phyloP scores from a whole-genome alignment of 495 filamentous ascomycete species.

The Umbilicaria muhlenbergii region DNA sequence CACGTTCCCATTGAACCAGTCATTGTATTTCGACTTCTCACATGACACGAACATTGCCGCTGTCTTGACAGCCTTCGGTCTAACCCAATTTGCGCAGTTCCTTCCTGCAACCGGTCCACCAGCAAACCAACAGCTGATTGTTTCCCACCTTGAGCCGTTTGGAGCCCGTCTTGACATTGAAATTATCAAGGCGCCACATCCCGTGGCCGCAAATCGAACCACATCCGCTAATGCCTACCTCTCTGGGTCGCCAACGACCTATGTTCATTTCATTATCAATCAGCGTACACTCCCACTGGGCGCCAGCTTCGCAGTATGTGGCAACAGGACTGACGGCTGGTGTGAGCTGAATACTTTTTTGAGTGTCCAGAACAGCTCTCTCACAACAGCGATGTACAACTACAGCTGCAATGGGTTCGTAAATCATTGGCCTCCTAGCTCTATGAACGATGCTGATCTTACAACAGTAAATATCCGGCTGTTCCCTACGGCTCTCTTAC shows the following conservation, averaged over 20 bases:
- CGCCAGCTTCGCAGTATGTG: constrained; percentile 38
- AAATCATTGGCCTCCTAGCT: background rate
- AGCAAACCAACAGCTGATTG: constrained; percentile 31
- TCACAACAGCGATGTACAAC: constrained; percentile 31
- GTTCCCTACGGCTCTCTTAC: constrained; percentile 26
- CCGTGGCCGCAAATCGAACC: constrained; percentile 28
- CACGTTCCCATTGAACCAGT: constrained; percentile 35
- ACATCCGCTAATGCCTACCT: constrained; percentile 8
- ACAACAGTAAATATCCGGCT: constrained; percentile 17
- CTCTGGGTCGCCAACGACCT: constrained; percentile 29
- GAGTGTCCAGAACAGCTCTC: constrained; percentile 27
- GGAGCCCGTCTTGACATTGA: constrained; percentile 48
- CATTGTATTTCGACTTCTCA: constrained; percentile 30
- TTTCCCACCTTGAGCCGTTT: constrained; percentile 43
- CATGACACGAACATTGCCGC: constrained; percentile 26
- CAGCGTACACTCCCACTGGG: constrained; percentile 46
- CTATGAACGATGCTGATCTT: background rate
- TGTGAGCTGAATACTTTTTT: constrained; percentile 44
- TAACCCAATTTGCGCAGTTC: constrained; percentile 32
- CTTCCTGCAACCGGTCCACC: constrained; percentile 28
- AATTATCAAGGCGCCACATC: constrained; percentile 39
- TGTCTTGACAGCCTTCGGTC: constrained; percentile 35
- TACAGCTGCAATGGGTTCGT: constrained; percentile 33
- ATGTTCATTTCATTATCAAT: constrained; percentile 51
- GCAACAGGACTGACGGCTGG: constrained; percentile 44